phyloP scores from a whole-genome alignment of 768 basidiomycete genomes.

The Lanmaoa pseudosensibilis region DNA sequence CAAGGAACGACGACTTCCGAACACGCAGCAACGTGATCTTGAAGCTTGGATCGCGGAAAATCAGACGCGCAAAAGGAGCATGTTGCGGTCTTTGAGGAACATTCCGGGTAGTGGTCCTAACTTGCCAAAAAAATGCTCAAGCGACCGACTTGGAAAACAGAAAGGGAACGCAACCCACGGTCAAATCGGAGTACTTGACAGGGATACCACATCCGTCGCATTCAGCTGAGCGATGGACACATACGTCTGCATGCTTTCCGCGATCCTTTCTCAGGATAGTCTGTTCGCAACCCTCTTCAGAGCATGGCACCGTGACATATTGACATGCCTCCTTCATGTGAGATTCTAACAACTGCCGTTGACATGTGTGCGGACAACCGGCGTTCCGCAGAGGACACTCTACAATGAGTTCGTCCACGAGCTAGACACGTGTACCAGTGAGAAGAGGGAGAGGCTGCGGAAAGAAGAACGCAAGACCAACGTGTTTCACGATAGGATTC shows the following conservation, averaged over 20 bases:
- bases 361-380: slow-evolving; percentile 64
- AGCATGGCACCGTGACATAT: slow-evolving; percentile 55
- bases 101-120: slow-evolving; percentile 42
- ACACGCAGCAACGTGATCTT: slow-evolving; percentile 41
- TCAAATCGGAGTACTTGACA: slow-evolving; percentile 36
- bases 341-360: slow-evolving; percentile 61
- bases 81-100: slow-evolving; percentile 35
- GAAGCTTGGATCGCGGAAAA: slow-evolving; percentile 35
- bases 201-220: slow-evolving; percentile 42
- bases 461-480: slow-evolving; percentile 17
- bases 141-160: neutral
- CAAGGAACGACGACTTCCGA: slow-evolving; percentile 42
- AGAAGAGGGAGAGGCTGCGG: slow-evolving; percentile 3
- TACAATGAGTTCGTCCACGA: slow-evolving; percentile 80
- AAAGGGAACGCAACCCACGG: slow-evolving; percentile 33
- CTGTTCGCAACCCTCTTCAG: slow-evolving; percentile 46
- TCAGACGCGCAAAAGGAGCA: slow-evolving; percentile 45
- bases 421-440: slow-evolving; percentile 40
- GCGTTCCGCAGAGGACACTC: slow-evolving; percentile 60
- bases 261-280: slow-evolving; percentile 47
- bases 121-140: slow-evolving; percentile 4
- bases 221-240: slow-evolving; percentile 35
- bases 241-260: slow-evolving; percentile 42
- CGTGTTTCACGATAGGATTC: slow-evolving; percentile 72
- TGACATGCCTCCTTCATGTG: slow-evolving; percentile 66